Evolutionary conservation across 805 yeast species (phyloP).

Genomic region (Suhomyces emberorum): DNA sequence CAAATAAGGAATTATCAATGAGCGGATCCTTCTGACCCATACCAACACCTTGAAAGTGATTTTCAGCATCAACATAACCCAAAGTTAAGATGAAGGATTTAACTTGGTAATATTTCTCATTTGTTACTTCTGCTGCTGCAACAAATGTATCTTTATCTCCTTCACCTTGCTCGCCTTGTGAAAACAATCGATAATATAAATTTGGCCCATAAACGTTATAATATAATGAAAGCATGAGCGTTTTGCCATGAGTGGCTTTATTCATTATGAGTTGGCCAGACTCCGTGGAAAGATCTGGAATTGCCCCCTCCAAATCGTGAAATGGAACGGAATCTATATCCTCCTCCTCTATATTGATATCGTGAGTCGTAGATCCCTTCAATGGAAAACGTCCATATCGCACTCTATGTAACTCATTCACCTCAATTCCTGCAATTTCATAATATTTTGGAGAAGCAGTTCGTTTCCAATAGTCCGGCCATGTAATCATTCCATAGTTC

Average conservation of each 20-base stretch:
- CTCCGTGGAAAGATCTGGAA: conserved; percentile 69
- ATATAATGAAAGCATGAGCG: conserved; percentile 58
- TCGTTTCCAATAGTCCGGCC: conserved; percentile 45
- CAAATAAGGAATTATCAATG: conserved; percentile 7
- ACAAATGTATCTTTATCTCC: conserved; percentile 22
- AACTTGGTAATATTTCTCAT: conserved; percentile 25
- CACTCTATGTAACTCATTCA: conserved; percentile 26
- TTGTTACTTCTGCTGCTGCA: conserved; percentile 16
- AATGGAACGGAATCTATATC: conserved; percentile 33
- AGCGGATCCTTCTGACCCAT: conserved; percentile 15
- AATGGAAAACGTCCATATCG: conserved; percentile 26
- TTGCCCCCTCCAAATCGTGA: conserved; percentile 65
- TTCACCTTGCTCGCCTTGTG: conserved; percentile 47
- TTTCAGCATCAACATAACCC: conserved; percentile 24
- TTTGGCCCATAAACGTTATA: conserved; percentile 65
- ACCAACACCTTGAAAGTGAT: conserved; percentile 32
- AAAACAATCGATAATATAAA: conserved; percentile 54
- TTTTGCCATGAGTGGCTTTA: conserved; percentile 53
- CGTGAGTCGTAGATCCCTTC: conserved; percentile 1
- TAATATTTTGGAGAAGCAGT: conserved; percentile 35
- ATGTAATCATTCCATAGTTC: conserved; percentile 33
- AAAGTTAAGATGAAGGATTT: conserved; percentile 35
- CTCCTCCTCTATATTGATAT: conserved; percentile 7
- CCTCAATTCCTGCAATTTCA: conserved; percentile 30
- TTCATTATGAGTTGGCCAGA: conserved; percentile 64